Evolutionary conservation across 2,329 filamentous ascomycete genomes (phyloP), one percentile per base, ranked within the genome.

Genomic region (Pseudogymnoascus sp.): DNA sequence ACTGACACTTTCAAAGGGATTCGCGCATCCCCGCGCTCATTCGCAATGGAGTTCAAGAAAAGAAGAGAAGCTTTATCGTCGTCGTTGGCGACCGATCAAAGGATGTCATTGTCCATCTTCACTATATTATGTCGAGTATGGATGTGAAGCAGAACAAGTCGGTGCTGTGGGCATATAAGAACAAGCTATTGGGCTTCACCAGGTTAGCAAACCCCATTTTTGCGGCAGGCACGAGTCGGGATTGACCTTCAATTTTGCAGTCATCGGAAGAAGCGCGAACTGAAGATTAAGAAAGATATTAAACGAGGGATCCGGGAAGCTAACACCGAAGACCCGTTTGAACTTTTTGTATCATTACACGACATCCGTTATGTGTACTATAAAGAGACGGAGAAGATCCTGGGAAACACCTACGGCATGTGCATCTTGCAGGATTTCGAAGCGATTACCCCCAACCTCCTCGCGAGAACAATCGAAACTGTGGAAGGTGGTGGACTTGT

Each of bases 281-380:
- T 88, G 72, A 99, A 97, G 81, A 97, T 99, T 76, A 96, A 96
- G 80, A 96, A 93, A 77, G 95, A 99, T 73, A 91, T 99, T 76
- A 97, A 96, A 80, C 86, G 92, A 71, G 95, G 95, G 50, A 91
- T 93, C 68, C 86, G 96, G 72, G 95, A 99, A 76, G 86, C 90
- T 66, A 96, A 99, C 76, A 84, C 87, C 62, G 91, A 96, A 74
- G 95, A 99, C 74, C 90, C 95, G 0, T 99, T 99, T 79, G 95
- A 99, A 78, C 85, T 97, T 62, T 99, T 97, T 78, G 89, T 97
- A 70, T 95, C 92, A 64, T 87, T 96, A 64, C 90, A 97, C 79
- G 92, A 97, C 76, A 96, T 99, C 75, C 90, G 95, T 76, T 99
- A 99, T 83, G 91, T 95, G 64, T 99, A 96, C 82, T 99, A 99